Percentiles rank a stretch among this genome's conserved stretches.
Evolutionary conservation across 2,329 filamentous ascomycete species (phyloP).

Genomic region (Botrytis galanthina): DNA sequence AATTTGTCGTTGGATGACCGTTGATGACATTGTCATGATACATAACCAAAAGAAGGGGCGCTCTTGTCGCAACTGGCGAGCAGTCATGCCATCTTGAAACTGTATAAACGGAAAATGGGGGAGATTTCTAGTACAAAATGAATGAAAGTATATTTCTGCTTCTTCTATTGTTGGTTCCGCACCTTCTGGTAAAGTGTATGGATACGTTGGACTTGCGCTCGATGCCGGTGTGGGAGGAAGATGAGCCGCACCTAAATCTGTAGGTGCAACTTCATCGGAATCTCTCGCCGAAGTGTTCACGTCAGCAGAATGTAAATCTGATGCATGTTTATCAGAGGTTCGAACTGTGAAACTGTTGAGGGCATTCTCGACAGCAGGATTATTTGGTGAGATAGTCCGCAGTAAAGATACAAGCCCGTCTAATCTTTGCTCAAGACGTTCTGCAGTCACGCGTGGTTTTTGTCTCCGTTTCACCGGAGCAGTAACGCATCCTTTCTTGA

Average conservation of each 20-base stretch:
- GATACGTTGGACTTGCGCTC: background rate
- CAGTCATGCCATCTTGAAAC: slow-evolving; percentile 41
- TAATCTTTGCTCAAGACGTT: slow-evolving; percentile 26
- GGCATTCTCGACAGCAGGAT: slow-evolving; percentile 14
- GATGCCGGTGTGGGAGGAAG: slow-evolving; percentile 6
- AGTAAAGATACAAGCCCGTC: slow-evolving; percentile 23
- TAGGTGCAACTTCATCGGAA: background rate
- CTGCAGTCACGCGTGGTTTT: slow-evolving; percentile 22
- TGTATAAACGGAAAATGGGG: slow-evolving; percentile 48
- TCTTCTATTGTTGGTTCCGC: slow-evolving; percentile 35
- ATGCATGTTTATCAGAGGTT: background rate
- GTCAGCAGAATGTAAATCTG: background rate
- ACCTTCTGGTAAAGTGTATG: slow-evolving; percentile 2
- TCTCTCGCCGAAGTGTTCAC: background rate
- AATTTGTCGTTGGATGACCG: slow-evolving; percentile 43
- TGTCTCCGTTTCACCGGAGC: slow-evolving; percentile 18
- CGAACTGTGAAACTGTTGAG: background rate
- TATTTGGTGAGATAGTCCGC: slow-evolving; percentile 13
- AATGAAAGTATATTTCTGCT: slow-evolving; percentile 43
- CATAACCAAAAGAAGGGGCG: slow-evolving; percentile 52
- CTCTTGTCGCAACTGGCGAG: slow-evolving; percentile 41
- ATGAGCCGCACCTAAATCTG: background rate
- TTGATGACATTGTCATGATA: slow-evolving; percentile 48
- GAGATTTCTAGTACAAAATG: slow-evolving; percentile 45
- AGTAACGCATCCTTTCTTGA: slow-evolving; percentile 23